Conservation (phyloP, 352 stramenopile genomes). For the Phytophthora gonapodyides region DNA sequence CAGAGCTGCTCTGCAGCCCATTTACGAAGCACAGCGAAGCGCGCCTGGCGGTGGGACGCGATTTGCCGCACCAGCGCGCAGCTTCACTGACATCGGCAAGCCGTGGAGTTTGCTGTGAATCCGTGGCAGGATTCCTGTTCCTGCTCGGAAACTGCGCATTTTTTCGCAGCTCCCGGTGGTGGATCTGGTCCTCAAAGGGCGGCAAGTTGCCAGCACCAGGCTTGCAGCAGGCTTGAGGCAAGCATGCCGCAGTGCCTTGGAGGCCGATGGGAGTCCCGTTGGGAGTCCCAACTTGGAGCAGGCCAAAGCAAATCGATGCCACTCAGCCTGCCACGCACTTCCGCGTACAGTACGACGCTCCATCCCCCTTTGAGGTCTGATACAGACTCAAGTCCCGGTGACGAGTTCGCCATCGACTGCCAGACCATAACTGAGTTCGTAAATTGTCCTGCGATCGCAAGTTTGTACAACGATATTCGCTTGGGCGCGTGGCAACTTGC, state of each 20-base stretch:
- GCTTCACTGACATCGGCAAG: conserved; percentile 3
- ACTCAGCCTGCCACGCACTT: conserved; percentile 28
- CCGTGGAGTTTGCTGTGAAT: too few species aligned
- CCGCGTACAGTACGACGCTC: conserved; percentile 19
- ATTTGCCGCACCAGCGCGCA: conserved; percentile 27
- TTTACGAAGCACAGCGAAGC: background rate
- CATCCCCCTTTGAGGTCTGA: conserved; percentile 17
- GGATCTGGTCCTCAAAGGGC: background rate
- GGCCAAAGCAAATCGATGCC: conserved; percentile 17
- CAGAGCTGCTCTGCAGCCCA: too few species aligned
- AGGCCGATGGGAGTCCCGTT: too few species aligned
- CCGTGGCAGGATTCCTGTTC: background rate
- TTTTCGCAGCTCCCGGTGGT: conserved; percentile 4
- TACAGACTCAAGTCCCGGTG: conserved; percentile 21
- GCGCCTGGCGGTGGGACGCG: conserved; percentile 23
- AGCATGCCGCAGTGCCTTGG: background rate
- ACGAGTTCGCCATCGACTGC: conserved; percentile 16
- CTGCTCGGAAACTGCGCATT: conserved; percentile 21
- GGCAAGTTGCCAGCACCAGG: too few species aligned
- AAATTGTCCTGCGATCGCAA: too few species aligned
- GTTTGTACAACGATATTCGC: too few species aligned
- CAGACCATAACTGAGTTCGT: background rate
- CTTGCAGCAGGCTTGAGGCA: background rate
- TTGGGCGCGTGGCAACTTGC: too few species aligned
- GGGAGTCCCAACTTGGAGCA: too few species aligned